phyloP scores from a whole-genome alignment of 2,329 filamentous ascomycete species.

The Verticillium dahliae region DNA sequence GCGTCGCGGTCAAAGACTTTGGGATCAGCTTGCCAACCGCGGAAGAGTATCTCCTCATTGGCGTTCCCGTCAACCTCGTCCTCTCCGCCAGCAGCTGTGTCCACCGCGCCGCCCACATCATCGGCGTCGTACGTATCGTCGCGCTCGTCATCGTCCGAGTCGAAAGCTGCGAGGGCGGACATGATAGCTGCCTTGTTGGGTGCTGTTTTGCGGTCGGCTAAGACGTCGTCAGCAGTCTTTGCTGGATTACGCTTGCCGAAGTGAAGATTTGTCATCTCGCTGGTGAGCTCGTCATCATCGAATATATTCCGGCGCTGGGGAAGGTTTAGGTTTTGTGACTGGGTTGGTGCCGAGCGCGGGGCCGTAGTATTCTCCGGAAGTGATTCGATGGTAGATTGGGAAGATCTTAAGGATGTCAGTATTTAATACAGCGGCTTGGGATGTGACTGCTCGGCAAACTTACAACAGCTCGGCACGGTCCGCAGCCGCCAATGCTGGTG shows the following conservation, averaged over 20 bases:
- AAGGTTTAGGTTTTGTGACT: slow-evolving; percentile 26
- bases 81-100: slow-evolving; percentile 55
- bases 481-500: slow-evolving; percentile 55
- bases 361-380: slow-evolving; percentile 33
- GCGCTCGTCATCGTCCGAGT: slow-evolving; percentile 90
- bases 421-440: not conserved
- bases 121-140: slow-evolving; percentile 94
- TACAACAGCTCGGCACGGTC: slow-evolving; percentile 61
- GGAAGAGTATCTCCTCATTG: slow-evolving; percentile 69
- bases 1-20: slow-evolving; percentile 66
- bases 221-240: slow-evolving; percentile 64
- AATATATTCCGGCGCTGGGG: slow-evolving; percentile 65
- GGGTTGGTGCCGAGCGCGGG: slow-evolving; percentile 53
- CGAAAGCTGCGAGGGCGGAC: slow-evolving; percentile 80
- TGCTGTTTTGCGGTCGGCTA: slow-evolving; percentile 57
- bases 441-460: slow-evolving; percentile 14
- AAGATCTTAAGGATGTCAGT: slow-evolving; percentile 15
- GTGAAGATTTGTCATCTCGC: slow-evolving; percentile 62
- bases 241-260: slow-evolving; percentile 65
- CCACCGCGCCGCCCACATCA: slow-evolving; percentile 85
- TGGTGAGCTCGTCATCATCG: slow-evolving; percentile 74
- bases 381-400: slow-evolving; percentile 12
- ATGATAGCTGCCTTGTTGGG: slow-evolving; percentile 81
- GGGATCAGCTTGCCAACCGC: slow-evolving; percentile 58
- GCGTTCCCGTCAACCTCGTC: slow-evolving; percentile 40